phyloP scores from a whole-genome alignment of 345 rosid genomes.

The Bruguiera gymnorhiza region DNA sequence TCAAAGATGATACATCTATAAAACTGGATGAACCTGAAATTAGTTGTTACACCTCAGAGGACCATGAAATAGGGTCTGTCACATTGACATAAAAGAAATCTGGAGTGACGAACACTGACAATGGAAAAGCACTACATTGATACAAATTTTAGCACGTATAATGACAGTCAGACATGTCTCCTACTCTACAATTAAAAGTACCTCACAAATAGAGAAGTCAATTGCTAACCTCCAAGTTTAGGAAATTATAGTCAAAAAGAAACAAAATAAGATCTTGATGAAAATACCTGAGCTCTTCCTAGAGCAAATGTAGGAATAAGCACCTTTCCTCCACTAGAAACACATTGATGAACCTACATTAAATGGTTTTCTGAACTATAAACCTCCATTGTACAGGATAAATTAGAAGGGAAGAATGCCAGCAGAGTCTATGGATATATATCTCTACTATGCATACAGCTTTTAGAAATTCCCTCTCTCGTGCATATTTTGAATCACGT shows the following conservation, averaged over 20 bases:
- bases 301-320: slow-evolving; percentile 96
- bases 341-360: slow-evolving; percentile 79
- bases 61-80: too few relatives aligned
- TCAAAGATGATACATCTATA: too few relatives aligned
- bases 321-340: slow-evolving; percentile 92
- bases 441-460: slow-evolving; percentile 55
- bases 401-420: slow-evolving; percentile 3
- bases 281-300: slow-evolving; percentile 91
- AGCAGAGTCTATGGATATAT: not conserved
- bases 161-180: too few relatives aligned
- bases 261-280: slow-evolving; percentile 1
- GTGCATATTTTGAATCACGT: slow-evolving; percentile 84
- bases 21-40: too few relatives aligned
- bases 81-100: too few relatives aligned
- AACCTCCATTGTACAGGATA: not conserved
- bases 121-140: too few relatives aligned
- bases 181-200: too few relatives aligned
- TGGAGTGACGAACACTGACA: too few relatives aligned
- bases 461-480: slow-evolving; percentile 89
- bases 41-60: too few relatives aligned
- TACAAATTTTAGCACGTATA: too few relatives aligned
- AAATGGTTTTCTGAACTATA: not conserved
- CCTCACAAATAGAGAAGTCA: not conserved
- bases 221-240: not conserved
- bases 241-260: slow-evolving; percentile 4